These are phyloP conservation scores for Fragaria iinumae DNA, from an alignment of 306 rosid genomes.

Conservation along the genomic window DNA sequence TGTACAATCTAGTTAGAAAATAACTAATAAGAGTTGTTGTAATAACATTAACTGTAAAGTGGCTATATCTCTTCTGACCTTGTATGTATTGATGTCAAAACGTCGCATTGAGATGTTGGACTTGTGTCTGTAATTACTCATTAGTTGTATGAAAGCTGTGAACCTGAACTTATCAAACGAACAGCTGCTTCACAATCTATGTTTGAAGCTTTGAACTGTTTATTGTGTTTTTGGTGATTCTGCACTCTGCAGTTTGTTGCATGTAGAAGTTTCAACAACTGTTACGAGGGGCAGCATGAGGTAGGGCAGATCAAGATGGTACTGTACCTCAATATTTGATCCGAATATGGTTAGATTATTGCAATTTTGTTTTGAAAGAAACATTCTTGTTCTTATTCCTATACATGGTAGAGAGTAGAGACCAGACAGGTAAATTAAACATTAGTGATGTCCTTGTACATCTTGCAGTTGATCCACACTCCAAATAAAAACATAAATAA, in stretches of 20 bases:
- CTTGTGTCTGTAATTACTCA: constrained; percentile 1
- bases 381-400: not conserved
- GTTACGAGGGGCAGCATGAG: not conserved
- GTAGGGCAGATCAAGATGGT: not conserved
- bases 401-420: not conserved
- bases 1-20: constrained; percentile 8
- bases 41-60: constrained; percentile 10
- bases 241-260: not conserved
- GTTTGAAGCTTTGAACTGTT: not conserved
- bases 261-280: not conserved
- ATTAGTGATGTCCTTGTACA: not conserved
- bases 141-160: not conserved
- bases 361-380: constrained; percentile 4
- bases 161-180: not conserved
- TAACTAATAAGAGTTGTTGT: not conserved
- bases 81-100: constrained; percentile 1
- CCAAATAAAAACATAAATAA: not conserved
- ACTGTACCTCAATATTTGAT: not conserved
- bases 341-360: not conserved
- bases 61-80: not conserved
- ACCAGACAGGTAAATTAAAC: not conserved
- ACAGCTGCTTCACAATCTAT: not conserved
- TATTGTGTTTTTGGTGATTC: not conserved
- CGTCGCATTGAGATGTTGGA: not conserved
- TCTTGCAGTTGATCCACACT: not conserved